Evolutionary conservation across 1,139 yeast genomes (phyloP).

Genomic region (Nakaseomyces uthaithaninus): DNA sequence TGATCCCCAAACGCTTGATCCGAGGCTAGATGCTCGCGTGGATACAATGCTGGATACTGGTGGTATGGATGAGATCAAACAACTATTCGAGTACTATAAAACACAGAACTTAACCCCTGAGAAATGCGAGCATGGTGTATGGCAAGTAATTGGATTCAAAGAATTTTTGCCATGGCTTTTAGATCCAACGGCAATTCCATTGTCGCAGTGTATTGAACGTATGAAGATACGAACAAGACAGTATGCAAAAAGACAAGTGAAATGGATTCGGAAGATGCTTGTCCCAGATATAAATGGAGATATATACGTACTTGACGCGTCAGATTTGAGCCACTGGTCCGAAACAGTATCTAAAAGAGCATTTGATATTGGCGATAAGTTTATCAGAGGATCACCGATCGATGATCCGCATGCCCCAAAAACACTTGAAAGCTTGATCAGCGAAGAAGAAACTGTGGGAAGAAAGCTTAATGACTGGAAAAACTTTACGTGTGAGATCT

Average conservation of each 20-base stretch:
- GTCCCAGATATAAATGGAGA: constrained; percentile 64
- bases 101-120: constrained; percentile 23
- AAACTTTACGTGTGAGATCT: constrained; percentile 58
- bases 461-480: constrained; percentile 46
- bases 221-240: constrained; percentile 84
- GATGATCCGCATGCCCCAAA: constrained; percentile 39
- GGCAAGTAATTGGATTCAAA: constrained; percentile 94
- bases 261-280: constrained; percentile 77
- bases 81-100: constrained; percentile 43
- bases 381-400: constrained; percentile 29
- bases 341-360: constrained; percentile 51
- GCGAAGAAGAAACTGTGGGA: constrained; percentile 19
- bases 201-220: constrained; percentile 48
- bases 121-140: constrained; percentile 65
- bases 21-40: constrained; percentile 67
- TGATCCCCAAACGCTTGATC: constrained; percentile 49
- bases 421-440: constrained; percentile 35
- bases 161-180: constrained; percentile 80
- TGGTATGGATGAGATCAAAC: constrained; percentile 60
- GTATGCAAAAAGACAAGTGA: constrained; percentile 84
- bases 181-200: constrained; percentile 23
- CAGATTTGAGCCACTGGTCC: constrained; percentile 58
- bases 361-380: constrained; percentile 39
- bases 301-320: constrained; percentile 65
- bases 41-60: constrained; percentile 70